These are phyloP conservation scores for Gyrodon lividus DNA, from an alignment of 768 basidiomycete genomes.

Conservation along the genomic window DNA sequence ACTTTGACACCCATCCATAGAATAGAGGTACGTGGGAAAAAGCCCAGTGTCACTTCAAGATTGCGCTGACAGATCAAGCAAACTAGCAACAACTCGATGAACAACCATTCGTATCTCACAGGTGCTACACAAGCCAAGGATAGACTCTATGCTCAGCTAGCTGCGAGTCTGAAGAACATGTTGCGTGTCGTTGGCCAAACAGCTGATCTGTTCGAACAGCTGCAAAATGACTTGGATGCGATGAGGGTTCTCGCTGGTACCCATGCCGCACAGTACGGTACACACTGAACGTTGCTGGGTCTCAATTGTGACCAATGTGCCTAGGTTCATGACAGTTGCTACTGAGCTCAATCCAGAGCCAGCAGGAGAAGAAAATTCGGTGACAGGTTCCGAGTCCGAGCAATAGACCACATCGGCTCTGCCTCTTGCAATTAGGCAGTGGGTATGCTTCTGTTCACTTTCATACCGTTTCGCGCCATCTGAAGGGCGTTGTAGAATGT, in stretches of 20 bases:
- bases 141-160: conserved; percentile 75
- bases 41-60: no score
- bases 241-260: conserved; percentile 78
- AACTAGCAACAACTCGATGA: no score
- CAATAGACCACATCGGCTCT: conserved; percentile 6
- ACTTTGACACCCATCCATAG: no score
- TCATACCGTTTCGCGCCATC: no score
- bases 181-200: conserved; percentile 68
- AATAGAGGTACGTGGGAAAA: no score
- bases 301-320: not conserved
- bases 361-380: conserved; percentile 14
- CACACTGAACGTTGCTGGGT: not conserved
- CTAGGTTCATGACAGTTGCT: conserved; percentile 53
- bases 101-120: conserved; percentile 37
- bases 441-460: no score
- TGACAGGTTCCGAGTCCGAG: conserved; percentile 6
- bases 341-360: conserved; percentile 39
- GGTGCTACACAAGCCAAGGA: conserved; percentile 79
- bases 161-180: conserved; percentile 65
- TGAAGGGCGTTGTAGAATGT: no score
- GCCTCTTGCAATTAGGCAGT: no score
- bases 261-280: conserved; percentile 75
- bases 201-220: conserved; percentile 72
- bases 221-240: conserved; percentile 72
- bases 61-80: no score